phyloP scores from a whole-genome alignment of 2,329 filamentous ascomycete genomes.

The Teratosphaeria destructans region DNA sequence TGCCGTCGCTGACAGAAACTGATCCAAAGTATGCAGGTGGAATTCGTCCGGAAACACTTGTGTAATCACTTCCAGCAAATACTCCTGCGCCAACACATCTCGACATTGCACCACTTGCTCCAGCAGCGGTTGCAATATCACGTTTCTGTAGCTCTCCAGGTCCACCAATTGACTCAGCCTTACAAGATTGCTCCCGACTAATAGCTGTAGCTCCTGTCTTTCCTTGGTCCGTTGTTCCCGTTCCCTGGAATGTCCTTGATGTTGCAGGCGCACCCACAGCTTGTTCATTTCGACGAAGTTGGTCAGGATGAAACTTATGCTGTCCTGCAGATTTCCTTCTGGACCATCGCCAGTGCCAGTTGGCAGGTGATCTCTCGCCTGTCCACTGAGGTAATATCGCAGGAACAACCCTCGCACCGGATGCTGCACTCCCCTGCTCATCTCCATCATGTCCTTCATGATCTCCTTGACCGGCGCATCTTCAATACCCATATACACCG shows the following conservation, averaged over 20 bases:
- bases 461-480: constrained; percentile 98
- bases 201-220: constrained; percentile 83
- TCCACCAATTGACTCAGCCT: constrained; percentile 92
- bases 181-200: constrained; percentile 94
- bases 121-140: constrained; percentile 76
- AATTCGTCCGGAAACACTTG: constrained; percentile 99
- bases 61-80: constrained; percentile 93
- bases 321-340: constrained; percentile 91
- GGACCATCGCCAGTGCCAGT: constrained; percentile 75
- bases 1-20: constrained; percentile 87
- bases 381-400: constrained; percentile 90
- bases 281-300: constrained; percentile 99
- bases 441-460: constrained; percentile 99
- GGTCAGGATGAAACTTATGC: constrained; percentile 93
- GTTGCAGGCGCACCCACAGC: constrained; percentile 93
- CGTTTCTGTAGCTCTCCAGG: constrained; percentile 82
- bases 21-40: constrained; percentile 90
- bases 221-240: constrained; percentile 88
- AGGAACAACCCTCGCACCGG: constrained; percentile 90
- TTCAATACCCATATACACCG: constrained; percentile 96
- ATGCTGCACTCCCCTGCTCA: constrained; percentile 96
- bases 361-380: constrained; percentile 82
- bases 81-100: constrained; percentile 93
- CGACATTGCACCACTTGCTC: constrained; percentile 98
- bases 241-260: constrained; percentile 93